phyloP scores from a whole-genome alignment of 495 filamentous ascomycete species.

The Hypoxylon lenormandii region DNA sequence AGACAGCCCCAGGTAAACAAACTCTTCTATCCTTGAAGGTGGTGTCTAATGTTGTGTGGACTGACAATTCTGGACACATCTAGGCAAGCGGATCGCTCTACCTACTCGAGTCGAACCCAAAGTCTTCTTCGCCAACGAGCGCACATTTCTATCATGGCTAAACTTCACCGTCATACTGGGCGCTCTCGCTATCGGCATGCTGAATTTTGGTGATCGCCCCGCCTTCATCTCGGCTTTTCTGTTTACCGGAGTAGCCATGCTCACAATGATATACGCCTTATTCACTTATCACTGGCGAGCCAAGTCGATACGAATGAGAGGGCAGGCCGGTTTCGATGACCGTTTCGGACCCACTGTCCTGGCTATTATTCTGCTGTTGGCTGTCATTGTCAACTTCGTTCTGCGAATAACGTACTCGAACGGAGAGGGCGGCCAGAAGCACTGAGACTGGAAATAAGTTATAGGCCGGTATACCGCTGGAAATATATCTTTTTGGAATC shows the following conservation, averaged over 20 bases:
- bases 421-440: conserved; percentile 50
- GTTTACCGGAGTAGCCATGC: conserved; percentile 95
- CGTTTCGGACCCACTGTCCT: conserved; percentile 90
- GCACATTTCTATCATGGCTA: conserved; percentile 98
- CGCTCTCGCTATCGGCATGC: conserved; percentile 90
- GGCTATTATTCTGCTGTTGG: conserved; percentile 82
- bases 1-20: conserved; percentile 80
- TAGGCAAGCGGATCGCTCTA: conserved; percentile 97
- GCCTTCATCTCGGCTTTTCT: conserved; percentile 91
- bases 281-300: conserved; percentile 97
- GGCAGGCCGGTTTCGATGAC: conserved; percentile 96
- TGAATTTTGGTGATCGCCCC: conserved; percentile 96
- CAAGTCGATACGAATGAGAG: conserved; percentile 87
- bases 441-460: conserved; percentile 34
- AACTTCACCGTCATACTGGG: conserved; percentile 99
- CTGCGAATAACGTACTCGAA: conserved; percentile 75
- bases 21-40: conserved; percentile 25
- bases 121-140: conserved; percentile 99
- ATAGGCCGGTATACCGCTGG: background rate
- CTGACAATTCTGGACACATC: conserved; percentile 25
- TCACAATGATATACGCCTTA: conserved; percentile 93
- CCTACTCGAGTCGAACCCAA: conserved; percentile 98
- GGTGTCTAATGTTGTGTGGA: conserved; percentile 1
- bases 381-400: conserved; percentile 93
- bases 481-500: background rate